Percentiles rank a stretch among this genome's conserved stretches.
phyloP scores from a whole-genome alignment of 768 basidiomycete genomes.

The Leccinum ochraceum region DNA sequence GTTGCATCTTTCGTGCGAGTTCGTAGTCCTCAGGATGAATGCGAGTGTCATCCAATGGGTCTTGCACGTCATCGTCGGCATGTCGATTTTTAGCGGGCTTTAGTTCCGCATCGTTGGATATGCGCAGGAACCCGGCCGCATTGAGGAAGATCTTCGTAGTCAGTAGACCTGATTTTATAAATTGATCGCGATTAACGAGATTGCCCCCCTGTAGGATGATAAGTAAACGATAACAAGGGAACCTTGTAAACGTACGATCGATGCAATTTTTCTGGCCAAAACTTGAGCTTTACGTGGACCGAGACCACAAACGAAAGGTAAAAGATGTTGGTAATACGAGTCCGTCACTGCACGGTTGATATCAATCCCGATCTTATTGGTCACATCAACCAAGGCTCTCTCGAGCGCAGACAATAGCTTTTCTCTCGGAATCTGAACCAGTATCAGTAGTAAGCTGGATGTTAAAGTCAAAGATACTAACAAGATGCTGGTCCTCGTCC shows the following conservation, averaged over 20 bases:
- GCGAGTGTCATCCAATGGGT: conserved; percentile 92
- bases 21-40: conserved; percentile 99
- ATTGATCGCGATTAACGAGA: conserved; percentile 83
- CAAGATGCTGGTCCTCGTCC: conserved; percentile 84
- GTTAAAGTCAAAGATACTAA: conserved; percentile 36
- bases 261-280: conserved; percentile 76
- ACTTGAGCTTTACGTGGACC: conserved; percentile 93
- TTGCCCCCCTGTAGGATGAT: conserved; percentile 68
- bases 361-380: conserved; percentile 93
- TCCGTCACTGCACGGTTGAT: conserved; percentile 92
- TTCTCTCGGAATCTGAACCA: conserved; percentile 75
- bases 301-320: conserved; percentile 90
- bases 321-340: conserved; percentile 81
- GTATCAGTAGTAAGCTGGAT: conserved; percentile 7
- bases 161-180: conserved; percentile 77
- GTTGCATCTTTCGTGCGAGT: conserved; percentile 92
- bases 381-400: conserved; percentile 83
- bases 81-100: conserved; percentile 62
- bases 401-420: conserved; percentile 83
- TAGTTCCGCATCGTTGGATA: conserved; percentile 68
- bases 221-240: neutral
- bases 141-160: conserved; percentile 91
- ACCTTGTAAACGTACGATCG: conserved; percentile 52
- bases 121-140: conserved; percentile 88
- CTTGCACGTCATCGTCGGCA: conserved; percentile 67